Evolutionary conservation across 768 basidiomycete genomes (phyloP).

Genomic region (Suillus weaverae): DNA sequence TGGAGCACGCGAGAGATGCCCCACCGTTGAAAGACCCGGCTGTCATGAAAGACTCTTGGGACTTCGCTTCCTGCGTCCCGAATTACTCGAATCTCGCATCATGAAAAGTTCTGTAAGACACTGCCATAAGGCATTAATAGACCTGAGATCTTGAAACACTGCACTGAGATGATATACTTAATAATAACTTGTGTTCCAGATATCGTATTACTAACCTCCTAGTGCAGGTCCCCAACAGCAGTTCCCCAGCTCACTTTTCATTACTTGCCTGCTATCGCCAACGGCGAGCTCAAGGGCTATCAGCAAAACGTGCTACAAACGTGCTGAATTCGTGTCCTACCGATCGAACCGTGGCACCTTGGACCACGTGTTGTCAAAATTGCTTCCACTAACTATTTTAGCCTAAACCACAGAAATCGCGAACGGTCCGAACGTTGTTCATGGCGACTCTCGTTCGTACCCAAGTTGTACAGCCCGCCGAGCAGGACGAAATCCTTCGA

Average conservation of each 20-base stretch:
- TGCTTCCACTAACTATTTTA: constrained; percentile 3
- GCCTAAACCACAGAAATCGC: background rate
- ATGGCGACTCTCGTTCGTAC: constrained; percentile 33
- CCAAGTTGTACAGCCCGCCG: background rate
- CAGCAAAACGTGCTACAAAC: background rate
- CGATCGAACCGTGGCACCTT: background rate
- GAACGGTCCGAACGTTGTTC: background rate
- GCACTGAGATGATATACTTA: background rate
- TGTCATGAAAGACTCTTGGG: background rate
- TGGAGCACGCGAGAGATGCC: background rate
- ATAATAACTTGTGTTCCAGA: background rate
- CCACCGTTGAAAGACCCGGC: background rate
- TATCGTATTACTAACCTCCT: background rate
- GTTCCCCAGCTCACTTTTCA: background rate
- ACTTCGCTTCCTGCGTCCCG: background rate
- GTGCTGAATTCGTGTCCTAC: background rate
- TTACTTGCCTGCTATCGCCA: background rate
- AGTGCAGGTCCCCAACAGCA: background rate
- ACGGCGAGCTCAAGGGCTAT: background rate
- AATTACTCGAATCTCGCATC: background rate
- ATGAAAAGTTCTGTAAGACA: background rate
- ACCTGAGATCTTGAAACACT: background rate
- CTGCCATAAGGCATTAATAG: background rate
- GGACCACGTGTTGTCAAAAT: background rate
- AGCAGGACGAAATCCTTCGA: constrained; percentile 10